These are phyloP conservation scores for Xylariaceae sp. DNA, from an alignment of 2,329 filamentous ascomycete genomes.

Conservation along the genomic window DNA sequence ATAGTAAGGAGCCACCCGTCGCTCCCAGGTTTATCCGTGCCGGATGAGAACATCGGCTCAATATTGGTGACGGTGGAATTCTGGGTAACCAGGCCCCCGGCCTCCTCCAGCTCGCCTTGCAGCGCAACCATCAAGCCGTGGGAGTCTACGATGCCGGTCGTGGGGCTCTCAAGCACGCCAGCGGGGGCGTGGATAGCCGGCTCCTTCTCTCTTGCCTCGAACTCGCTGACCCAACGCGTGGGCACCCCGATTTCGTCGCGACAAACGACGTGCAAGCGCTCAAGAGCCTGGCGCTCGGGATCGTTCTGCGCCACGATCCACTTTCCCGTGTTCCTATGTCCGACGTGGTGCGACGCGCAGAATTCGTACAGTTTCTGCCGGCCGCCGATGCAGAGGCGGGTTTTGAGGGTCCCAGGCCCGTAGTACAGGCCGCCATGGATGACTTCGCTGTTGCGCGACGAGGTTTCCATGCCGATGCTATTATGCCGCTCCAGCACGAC, in stretches of 20 bases:
- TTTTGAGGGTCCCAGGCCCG: constrained; percentile 71
- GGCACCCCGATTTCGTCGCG: constrained; percentile 53
- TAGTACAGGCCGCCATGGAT: constrained; percentile 97
- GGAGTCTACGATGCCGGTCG: constrained; percentile 86
- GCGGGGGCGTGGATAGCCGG: constrained; percentile 68
- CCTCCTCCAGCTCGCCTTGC: constrained; percentile 70
- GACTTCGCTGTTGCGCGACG: constrained; percentile 88
- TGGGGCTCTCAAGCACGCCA: constrained; percentile 77
- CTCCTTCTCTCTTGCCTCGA: constrained; percentile 62
- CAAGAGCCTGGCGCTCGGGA: constrained; percentile 60
- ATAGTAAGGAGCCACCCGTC: constrained; percentile 67
- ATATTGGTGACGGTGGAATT: constrained; percentile 62
- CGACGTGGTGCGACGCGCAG: constrained; percentile 63
- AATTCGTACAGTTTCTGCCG: constrained; percentile 73
- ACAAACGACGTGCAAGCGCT: constrained; percentile 48
- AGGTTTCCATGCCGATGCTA: constrained; percentile 77
- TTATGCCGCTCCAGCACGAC: constrained; percentile 78
- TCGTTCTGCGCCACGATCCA: constrained; percentile 89
- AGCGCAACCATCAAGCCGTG: constrained; percentile 81
- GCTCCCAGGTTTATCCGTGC: constrained; percentile 38
- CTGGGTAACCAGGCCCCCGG: constrained; percentile 70
- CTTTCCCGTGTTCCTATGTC: constrained; percentile 74
- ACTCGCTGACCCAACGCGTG: constrained; percentile 61
- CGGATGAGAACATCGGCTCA: constrained; percentile 39
- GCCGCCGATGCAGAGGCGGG: constrained; percentile 74